Evolutionary conservation across 345 rosid species (phyloP).

Genomic region (Dimocarpus longan): DNA sequence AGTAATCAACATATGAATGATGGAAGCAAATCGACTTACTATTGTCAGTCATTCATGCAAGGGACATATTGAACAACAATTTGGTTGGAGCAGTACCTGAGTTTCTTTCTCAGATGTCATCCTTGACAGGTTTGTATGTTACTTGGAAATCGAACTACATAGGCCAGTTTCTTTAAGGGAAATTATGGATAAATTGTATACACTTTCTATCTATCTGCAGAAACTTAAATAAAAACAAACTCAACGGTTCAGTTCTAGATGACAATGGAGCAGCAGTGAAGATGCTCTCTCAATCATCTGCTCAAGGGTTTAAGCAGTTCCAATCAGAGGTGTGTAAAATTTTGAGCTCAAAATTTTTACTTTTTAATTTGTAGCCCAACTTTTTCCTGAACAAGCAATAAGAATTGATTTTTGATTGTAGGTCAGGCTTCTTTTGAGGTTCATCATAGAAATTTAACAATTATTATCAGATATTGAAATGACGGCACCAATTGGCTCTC

Average conservation of each 20-base stretch:
- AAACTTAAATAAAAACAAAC: slow-evolving; percentile 42
- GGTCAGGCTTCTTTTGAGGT: slow-evolving; percentile 59
- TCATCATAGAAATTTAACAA: slow-evolving; percentile 56
- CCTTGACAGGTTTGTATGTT: slow-evolving; percentile 55
- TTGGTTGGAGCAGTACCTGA: slow-evolving; percentile 53
- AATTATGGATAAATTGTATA: slow-evolving; percentile 5
- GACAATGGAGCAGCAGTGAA: slow-evolving; percentile 49
- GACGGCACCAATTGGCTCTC: slow-evolving; percentile 29
- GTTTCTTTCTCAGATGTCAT: slow-evolving; percentile 37
- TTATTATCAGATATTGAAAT: slow-evolving; percentile 45
- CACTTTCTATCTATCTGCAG: slow-evolving; percentile 29
- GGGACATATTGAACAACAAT: slow-evolving; percentile 60
- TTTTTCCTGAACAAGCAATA: background rate
- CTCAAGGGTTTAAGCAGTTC: slow-evolving; percentile 48
- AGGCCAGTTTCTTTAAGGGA: background rate
- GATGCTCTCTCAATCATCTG: slow-evolving; percentile 50
- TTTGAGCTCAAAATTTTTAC: background rate
- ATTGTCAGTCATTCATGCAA: slow-evolving; percentile 12
- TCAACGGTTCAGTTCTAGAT: slow-evolving; percentile 48
- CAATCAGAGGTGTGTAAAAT: slow-evolving; percentile 43
- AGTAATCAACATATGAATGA: background rate
- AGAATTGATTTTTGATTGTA: background rate
- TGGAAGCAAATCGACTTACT: background rate
- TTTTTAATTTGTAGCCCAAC: too few species aligned
- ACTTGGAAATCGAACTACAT: background rate